phyloP scores from a whole-genome alignment of 2,329 filamentous ascomycete species.

The Basipetospora chlamydospora region DNA sequence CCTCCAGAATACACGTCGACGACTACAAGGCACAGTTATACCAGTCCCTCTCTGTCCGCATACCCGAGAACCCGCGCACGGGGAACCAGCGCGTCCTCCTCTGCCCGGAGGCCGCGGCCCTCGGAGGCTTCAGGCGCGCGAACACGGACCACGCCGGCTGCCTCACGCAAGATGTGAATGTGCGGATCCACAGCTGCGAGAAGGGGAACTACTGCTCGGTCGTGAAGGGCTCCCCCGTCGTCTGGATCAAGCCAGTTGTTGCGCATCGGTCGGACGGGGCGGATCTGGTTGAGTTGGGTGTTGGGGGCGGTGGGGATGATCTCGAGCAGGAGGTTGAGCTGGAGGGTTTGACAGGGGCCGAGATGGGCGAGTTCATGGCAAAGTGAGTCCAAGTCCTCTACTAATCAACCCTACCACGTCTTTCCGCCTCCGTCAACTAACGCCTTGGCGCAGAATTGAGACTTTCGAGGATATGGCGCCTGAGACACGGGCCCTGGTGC shows the following conservation, averaged over 20 bases:
- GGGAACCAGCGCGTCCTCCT: constrained; percentile 21
- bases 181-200: constrained; percentile 76
- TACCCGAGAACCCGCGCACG: background rate
- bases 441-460: background rate
- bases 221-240: constrained; percentile 33
- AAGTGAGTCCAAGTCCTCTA: constrained; percentile 16
- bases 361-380: constrained; percentile 33
- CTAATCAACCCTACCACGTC: background rate
- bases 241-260: constrained; percentile 69
- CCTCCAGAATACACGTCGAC: constrained; percentile 66
- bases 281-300: constrained; percentile 57
- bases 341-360: constrained; percentile 38
- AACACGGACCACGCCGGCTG: constrained; percentile 58
- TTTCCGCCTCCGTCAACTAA: background rate
- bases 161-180: constrained; percentile 47
- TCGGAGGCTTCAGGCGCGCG: constrained; percentile 62
- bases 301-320: constrained; percentile 68
- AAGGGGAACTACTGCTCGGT: constrained; percentile 48
- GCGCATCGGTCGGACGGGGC: constrained; percentile 43
- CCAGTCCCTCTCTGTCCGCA: constrained; percentile 36
- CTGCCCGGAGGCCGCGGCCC: constrained; percentile 45
- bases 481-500: constrained; percentile 8
- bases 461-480: constrained; percentile 10
- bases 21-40: constrained; percentile 67
- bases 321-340: constrained; percentile 54